Evolutionary conservation across 805 yeast genomes (phyloP).

Genomic region (Zygoascus flipseniorum): DNA sequence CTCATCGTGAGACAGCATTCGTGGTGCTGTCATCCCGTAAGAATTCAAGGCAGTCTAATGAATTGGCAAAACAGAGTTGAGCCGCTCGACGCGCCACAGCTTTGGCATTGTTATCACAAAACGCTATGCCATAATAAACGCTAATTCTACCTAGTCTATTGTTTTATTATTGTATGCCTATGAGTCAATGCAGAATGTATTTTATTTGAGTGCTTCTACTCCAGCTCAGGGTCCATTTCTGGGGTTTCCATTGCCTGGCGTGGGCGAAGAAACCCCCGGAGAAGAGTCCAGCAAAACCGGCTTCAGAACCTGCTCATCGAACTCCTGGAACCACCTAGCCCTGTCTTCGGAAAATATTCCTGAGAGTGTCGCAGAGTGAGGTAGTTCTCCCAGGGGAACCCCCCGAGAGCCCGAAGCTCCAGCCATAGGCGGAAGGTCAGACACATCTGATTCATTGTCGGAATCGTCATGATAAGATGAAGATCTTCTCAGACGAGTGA

Average conservation of each 20-base stretch:
- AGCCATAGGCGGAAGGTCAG: constrained; percentile 30
- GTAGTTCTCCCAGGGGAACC: constrained; percentile 5
- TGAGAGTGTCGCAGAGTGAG: constrained; percentile 12
- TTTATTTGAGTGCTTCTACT: neutral
- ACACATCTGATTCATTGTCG: constrained; percentile 29
- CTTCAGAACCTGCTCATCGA: constrained; percentile 88
- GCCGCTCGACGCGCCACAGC: too few species aligned
- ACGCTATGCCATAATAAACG: too few species aligned
- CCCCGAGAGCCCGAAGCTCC: constrained; percentile 10
- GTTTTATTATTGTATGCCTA: neutral
- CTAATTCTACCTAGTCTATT: too few species aligned
- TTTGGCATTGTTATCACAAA: too few species aligned
- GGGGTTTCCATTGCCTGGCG: neutral
- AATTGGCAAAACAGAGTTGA: too few species aligned
- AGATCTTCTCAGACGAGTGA: constrained; percentile 9
- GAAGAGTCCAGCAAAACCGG: constrained; percentile 71
- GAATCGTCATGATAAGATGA: constrained; percentile 22
- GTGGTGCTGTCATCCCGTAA: too few species aligned
- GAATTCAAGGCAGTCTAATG: too few species aligned
- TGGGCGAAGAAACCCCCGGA: constrained; percentile 14
- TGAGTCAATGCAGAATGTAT: neutral
- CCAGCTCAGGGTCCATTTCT: too few species aligned
- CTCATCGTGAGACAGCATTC: too few species aligned
- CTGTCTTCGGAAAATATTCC: constrained; percentile 47
- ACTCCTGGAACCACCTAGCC: constrained; percentile 84